Evolutionary conservation across 176 grass and related monocot species (phyloP).

Genomic region (Urochloa ruziziensis): DNA sequence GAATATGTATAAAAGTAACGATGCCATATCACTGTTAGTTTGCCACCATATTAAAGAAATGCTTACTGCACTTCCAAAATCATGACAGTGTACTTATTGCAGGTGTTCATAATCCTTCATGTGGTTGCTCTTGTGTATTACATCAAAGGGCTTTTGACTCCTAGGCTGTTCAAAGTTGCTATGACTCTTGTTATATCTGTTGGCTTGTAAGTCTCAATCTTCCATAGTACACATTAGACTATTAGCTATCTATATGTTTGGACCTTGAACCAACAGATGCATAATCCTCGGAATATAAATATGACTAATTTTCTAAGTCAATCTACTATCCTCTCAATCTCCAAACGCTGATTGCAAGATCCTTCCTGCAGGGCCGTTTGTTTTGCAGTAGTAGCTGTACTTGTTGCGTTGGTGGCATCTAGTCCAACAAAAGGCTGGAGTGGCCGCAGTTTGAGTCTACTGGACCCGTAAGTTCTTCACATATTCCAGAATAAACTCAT

Average conservation of each 20-base stretch:
- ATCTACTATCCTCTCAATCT: not conserved
- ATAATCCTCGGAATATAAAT: not conserved
- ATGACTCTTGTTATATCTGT: slow-evolving; percentile 88
- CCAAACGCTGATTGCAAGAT: slow-evolving; percentile 36
- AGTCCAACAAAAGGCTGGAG: slow-evolving; percentile 99
- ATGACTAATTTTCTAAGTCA: not conserved
- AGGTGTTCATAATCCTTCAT: slow-evolving; percentile 99
- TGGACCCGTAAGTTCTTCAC: slow-evolving; percentile 94
- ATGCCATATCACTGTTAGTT: not conserved
- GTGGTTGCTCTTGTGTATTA: slow-evolving; percentile 96
- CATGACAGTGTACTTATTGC: slow-evolving; percentile 30
- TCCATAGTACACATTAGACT: slow-evolving; percentile 1
- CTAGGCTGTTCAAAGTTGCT: slow-evolving; percentile 92
- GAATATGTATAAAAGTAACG: not conserved
- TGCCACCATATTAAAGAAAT: slow-evolving; percentile 6
- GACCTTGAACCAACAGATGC: not conserved
- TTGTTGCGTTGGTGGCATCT: slow-evolving; percentile 92
- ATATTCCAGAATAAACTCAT: not conserved
- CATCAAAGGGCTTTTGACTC: slow-evolving; percentile 93
- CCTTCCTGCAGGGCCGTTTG: slow-evolving; percentile 73
- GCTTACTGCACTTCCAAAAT: not conserved
- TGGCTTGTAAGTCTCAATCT: slow-evolving; percentile 73
- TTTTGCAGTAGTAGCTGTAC: slow-evolving; percentile 80
- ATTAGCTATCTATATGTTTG: not conserved
- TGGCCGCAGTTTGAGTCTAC: slow-evolving; percentile 97